phyloP scores from a whole-genome alignment of 257 asterid genomes.

The Nicotiana attenuata region DNA sequence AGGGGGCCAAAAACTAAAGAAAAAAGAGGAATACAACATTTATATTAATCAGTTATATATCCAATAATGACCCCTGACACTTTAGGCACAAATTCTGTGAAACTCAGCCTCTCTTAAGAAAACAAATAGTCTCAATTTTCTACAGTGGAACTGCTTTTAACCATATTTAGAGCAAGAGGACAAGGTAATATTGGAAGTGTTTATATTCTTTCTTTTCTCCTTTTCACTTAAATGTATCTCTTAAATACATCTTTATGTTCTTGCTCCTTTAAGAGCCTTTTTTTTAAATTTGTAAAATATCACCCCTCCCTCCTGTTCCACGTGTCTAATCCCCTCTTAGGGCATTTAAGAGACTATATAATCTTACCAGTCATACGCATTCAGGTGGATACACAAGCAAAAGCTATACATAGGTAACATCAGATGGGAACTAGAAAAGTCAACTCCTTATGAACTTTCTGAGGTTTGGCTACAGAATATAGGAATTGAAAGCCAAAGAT shows the following conservation, averaged over 20 bases:
- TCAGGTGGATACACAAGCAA: neutral
- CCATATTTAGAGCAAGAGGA: neutral
- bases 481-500: neutral
- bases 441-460: neutral
- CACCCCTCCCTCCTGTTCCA: neutral
- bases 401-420: neutral
- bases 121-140: no score
- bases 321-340: neutral
- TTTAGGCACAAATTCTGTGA: neutral
- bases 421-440: neutral
- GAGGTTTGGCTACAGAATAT: neutral
- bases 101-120: neutral
- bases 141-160: neutral
- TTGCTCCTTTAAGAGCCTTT: neutral
- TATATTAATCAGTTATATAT: no score
- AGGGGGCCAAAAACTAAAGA: neutral
- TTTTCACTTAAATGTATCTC: neutral
- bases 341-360: neutral
- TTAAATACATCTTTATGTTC: no score
- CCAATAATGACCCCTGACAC: neutral
- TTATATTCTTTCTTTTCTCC: no score
- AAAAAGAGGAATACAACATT: no score
- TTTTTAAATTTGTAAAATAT: no score
- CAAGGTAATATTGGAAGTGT: neutral
- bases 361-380: neutral